Evolutionary conservation across 2,329 filamentous ascomycete species (phyloP), one percentile per base, ranked within the genome.

Genomic region (Lecanosticta acicola): DNA sequence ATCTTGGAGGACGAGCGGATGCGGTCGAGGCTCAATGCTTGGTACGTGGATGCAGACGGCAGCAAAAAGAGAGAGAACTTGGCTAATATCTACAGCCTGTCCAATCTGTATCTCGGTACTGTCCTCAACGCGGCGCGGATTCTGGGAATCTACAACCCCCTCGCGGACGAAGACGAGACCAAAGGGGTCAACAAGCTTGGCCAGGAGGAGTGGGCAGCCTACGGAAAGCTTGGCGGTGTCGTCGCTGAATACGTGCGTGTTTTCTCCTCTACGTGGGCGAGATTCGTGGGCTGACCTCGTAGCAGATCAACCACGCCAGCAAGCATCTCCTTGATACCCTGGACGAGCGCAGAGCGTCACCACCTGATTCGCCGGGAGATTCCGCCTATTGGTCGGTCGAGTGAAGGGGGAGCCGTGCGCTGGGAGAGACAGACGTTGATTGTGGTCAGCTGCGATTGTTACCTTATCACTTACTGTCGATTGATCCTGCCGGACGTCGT

Each of bases 41-140:
- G 40, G 37, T 39, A 14, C 13, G 37, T 26, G 16, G 37, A 39
- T 21, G 10, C 37, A 39, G 26, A 17, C 37, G 19, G 26, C 19
- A 21, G 11, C 37, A 26, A n/a, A 8, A 39, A 18, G 17, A 37
- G 10, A 7, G 3, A 7, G 3, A 35, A 7, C 2, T 38, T 38
- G n/a, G 35, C 37, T 24, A 39, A 14, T 19, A 4, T 16, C 4
- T 26, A 39, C 24, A 29, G 24, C 24, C 24, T 29, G 7, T 29
- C 24, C 24, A 29, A 29, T 11, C 11, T 7, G 7, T 29, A 29
- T 29, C 24, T 29, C 24, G 24, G 24, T 11, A 29, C 24, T 11
- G 11, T 11, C 24, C 24, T 29, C 24, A 29, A 29, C 24, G 24
- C 24, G 24, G 7, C 5, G 11, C 5, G 7, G 7, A 7, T 29